These are phyloP conservation scores for Fusarium avenaceum DNA, from an alignment of 2,329 filamentous ascomycete species.

Conservation along the genomic window DNA sequence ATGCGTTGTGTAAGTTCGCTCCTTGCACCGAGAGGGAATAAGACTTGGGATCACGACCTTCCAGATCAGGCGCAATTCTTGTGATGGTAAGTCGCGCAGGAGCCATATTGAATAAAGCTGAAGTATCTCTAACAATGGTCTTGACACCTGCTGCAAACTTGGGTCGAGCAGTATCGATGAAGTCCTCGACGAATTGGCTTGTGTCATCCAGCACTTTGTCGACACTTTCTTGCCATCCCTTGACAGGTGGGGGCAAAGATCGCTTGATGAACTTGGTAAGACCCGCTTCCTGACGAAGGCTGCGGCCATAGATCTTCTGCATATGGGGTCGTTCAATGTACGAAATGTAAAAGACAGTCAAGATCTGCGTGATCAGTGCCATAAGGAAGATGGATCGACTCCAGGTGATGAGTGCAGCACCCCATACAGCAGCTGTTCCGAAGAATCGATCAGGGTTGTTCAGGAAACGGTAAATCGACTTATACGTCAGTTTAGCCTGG, in stretches of 20 bases:
- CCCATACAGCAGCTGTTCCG: slow-evolving; percentile 95
- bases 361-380: slow-evolving; percentile 85
- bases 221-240: slow-evolving; percentile 86
- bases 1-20: slow-evolving; percentile 65
- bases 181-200: slow-evolving; percentile 89
- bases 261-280: slow-evolving; percentile 91
- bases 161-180: slow-evolving; percentile 86
- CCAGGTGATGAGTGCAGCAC: slow-evolving; percentile 92
- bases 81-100: slow-evolving; percentile 88
- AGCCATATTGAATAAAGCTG: slow-evolving; percentile 88
- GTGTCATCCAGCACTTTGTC: slow-evolving; percentile 90
- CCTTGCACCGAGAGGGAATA: slow-evolving; percentile 84
- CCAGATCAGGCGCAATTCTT: slow-evolving; percentile 81
- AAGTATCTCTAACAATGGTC: slow-evolving; percentile 88
- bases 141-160: slow-evolving; percentile 89
- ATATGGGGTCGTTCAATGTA: slow-evolving; percentile 97
- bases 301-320: slow-evolving; percentile 94
- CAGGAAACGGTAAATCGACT: slow-evolving; percentile 96
- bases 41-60: slow-evolving; percentile 81
- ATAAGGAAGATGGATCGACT: slow-evolving; percentile 88
- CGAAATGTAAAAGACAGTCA: slow-evolving; percentile 89
- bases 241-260: slow-evolving; percentile 85
- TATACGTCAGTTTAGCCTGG: slow-evolving; percentile 89
- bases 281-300: slow-evolving; percentile 87
- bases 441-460: slow-evolving; percentile 98